Evolutionary conservation across 495 filamentous ascomycete genomes (phyloP), one percentile per base, ranked within the genome.

Genomic region (Aspergillus bridgeri): DNA sequence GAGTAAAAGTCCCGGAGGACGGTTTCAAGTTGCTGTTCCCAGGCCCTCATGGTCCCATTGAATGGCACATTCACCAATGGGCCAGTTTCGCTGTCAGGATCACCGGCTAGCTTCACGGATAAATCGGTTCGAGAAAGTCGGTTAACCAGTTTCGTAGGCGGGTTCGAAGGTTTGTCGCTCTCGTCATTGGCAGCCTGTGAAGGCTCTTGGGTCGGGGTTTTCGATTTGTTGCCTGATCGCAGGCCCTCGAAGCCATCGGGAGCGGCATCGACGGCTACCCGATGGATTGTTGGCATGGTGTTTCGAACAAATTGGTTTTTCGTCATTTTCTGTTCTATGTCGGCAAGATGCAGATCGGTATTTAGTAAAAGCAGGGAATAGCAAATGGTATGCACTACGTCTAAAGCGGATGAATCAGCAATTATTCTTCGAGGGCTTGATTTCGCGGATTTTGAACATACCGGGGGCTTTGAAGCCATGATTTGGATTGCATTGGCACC

Each of bases 271-370:
- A 80, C 73, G 42, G 89, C 83, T 23, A 90, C 86, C 53, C 88
- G 83, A 27, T 84, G 85, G 51, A 98, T 86, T 3, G 93, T 96
- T 5, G 90, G 88, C 81, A 97, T 86, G 11, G 94, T 98, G 64
- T 99, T 99, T 72, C 94, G 95, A 67, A 98, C 83, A 68, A 96
- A 99, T 66, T 97, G 92, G 61, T 76, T 85, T 59, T 87, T 84
- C 20, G 92, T 96, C 94, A 99, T 99, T 76, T 95, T 96, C 67
- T 89, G 84, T 51, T 96, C 89, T 50, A 97, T 94, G 63, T 97
- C 92, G 54, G 92, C 92, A 59, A 96, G 73, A 65, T 99, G 92
- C 44, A 99, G 79, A 75, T 99, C 94, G 54, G 94, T 98, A 65
- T 99, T 99, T 53, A 99, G 80, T 25, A 99, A 79, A 53, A 99